Conservation (phyloP, 305 asterid species). For the Caryopteris hybrid region DNA sequence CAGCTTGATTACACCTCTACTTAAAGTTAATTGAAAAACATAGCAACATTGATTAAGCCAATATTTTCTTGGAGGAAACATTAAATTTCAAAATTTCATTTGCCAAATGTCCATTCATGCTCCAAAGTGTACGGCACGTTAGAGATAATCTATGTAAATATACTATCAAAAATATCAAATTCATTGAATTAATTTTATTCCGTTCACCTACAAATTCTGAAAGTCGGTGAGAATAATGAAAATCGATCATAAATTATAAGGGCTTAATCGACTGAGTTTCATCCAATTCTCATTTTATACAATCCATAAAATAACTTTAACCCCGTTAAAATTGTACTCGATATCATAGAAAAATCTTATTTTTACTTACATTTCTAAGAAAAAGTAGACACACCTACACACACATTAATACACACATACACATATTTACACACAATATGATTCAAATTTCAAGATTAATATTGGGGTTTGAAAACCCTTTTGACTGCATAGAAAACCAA, state of each 20-base stretch:
- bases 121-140: conserved; percentile 16
- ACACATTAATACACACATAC: background rate
- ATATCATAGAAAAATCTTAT: background rate
- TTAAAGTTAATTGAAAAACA: too few species aligned
- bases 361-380: background rate
- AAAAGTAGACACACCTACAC: too few species aligned
- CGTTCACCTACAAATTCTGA: too few species aligned
- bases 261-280: too few species aligned
- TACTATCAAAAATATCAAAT: background rate
- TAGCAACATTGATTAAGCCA: background rate
- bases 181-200: too few species aligned
- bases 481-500: conserved; percentile 32
- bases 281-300: too few species aligned
- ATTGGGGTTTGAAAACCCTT: conserved; percentile 20
- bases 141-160: background rate
- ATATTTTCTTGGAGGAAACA: background rate
- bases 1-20: too few species aligned
- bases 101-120: conserved; percentile 19
- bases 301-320: too few species aligned
- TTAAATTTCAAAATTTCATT: background rate
- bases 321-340: too few species aligned
- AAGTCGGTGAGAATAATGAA: too few species aligned
- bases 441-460: background rate
- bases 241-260: too few species aligned
- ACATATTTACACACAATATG: background rate